Evolutionary conservation across 345 rosid species (phyloP), one percentile per base, ranked within the genome.

Genomic region (Brassica rapa): DNA sequence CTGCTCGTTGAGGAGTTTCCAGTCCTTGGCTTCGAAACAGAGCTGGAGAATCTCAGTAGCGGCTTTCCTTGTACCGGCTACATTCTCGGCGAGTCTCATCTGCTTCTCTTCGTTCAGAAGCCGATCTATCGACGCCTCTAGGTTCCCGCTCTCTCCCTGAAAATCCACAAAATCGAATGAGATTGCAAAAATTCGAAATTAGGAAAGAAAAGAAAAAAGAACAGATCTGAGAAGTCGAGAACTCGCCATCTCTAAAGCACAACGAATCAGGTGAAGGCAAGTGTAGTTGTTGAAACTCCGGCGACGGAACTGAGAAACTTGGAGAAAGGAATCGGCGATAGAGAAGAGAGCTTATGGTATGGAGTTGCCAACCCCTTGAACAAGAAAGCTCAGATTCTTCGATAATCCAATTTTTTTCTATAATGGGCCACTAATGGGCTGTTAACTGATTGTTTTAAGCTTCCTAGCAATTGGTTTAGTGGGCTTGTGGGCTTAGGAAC

Each of bases 71-170:
- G 97, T 92, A 23, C 88, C 98, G 33, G 93, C 82, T 6, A 93
- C 97, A 10, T 95, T 94, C 27, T 91, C 91, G 11, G 96, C 91
- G 4, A 87, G 80, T 71, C 98, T 87, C 98, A 83, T 85, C 84
- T 95, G 99, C 88, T 95, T 95, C 93, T 95, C 99, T 23, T 83
- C 91, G 62, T 87, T 89, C 80, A 91, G 84, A 56, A 93, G 86
- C 81, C 89, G 91, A 81, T 95, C 99, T 65, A 95, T 71, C 71
- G 85, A 82, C 66, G 89, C 82, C 83, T 86, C 90, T 68, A 93
- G 82, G 35, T 86, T 91, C 66, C 83, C 80, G 24, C 60, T 66
- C 32, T 83, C 87, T 60, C 88, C 97, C 94, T 91, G 84, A 49
- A 84, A 43, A 49, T 66, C 60, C 75, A 83, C 15, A 75, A 1